Evolutionary conservation across 2,329 filamentous ascomycete genomes (phyloP).

Genomic region (Penicillium freii): DNA sequence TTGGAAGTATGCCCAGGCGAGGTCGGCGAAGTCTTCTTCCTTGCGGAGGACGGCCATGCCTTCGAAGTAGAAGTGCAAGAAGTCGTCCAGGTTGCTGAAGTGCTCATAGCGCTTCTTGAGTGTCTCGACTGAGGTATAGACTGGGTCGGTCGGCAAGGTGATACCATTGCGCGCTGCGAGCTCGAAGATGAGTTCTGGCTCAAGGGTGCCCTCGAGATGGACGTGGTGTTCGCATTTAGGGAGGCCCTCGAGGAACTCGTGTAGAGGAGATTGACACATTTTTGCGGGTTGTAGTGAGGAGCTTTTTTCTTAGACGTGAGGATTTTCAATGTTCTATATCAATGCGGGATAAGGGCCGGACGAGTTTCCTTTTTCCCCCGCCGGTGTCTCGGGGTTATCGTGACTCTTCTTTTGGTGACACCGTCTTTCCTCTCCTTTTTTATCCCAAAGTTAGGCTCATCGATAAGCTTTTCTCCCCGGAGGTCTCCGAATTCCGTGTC

Average conservation of each 20-base stretch:
- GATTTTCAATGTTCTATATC: not conserved
- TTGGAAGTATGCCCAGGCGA: slow-evolving; percentile 70
- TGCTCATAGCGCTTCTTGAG: slow-evolving; percentile 63
- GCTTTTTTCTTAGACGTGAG: not conserved
- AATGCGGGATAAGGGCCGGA: not conserved
- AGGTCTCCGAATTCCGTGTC: slow-evolving; percentile 10
- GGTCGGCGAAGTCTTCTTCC: slow-evolving; percentile 66
- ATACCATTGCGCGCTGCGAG: slow-evolving; percentile 68
- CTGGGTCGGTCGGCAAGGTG: slow-evolving; percentile 59
- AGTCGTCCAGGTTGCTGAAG: slow-evolving; percentile 73
- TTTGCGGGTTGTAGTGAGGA: slow-evolving; percentile 27
- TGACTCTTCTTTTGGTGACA: not conserved
- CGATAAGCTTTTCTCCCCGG: slow-evolving; percentile 13
- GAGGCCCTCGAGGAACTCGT: slow-evolving; percentile 61
- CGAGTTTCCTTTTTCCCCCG: slow-evolving; percentile 7
- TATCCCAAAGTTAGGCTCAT: not conserved
- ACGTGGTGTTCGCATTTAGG: slow-evolving; percentile 83
- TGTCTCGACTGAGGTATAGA: slow-evolving; percentile 60
- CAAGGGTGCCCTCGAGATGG: slow-evolving; percentile 73
- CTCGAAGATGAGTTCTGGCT: slow-evolving; percentile 66
- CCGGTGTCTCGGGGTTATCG: not conserved
- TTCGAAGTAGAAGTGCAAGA: slow-evolving; percentile 75
- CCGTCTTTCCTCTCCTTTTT: not conserved
- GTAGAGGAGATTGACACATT: slow-evolving; percentile 58
- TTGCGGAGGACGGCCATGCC: slow-evolving; percentile 68